Evolutionary conservation across 1,284 basidiomycete genomes (phyloP).

Genomic region (Pyrrhoderma lamaoense): DNA sequence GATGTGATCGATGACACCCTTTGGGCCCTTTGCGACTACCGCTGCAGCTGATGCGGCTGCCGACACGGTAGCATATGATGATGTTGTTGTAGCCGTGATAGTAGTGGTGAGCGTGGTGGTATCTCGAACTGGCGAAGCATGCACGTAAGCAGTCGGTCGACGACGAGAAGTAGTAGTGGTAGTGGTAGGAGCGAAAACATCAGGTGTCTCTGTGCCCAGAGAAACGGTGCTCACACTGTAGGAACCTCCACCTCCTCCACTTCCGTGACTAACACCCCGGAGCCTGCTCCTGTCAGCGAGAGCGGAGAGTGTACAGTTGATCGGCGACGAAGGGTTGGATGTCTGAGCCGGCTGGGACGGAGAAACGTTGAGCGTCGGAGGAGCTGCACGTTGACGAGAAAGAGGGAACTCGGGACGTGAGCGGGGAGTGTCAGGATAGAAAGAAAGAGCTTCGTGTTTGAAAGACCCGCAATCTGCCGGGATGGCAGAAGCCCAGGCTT

Average conservation of each 20-base stretch:
- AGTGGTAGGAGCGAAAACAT: conserved; percentile 20
- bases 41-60: too few species aligned
- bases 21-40: background rate
- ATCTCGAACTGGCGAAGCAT: conserved; percentile 4
- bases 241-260: too few species aligned
- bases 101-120: conserved; percentile 17
- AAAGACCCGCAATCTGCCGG: conserved; percentile 19
- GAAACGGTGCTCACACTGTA: conserved; percentile 9
- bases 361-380: conserved; percentile 42
- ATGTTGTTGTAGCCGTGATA: too few species aligned
- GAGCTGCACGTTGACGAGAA: conserved; percentile 31
- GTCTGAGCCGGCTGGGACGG: conserved; percentile 23
- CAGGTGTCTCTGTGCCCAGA: conserved; percentile 19
- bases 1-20: conserved; percentile 6
- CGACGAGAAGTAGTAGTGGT: too few species aligned
- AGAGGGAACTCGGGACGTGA: conserved; percentile 36
- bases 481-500: conserved; percentile 27
- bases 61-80: too few species aligned
- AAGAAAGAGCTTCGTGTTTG: conserved; percentile 25
- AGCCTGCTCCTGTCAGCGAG: background rate
- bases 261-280: conserved; percentile 13
- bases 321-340: conserved; percentile 26
- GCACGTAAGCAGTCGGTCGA: conserved; percentile 21
- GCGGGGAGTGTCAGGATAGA: conserved; percentile 7
- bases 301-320: conserved; percentile 19